These are phyloP conservation scores for Taiozyma sp. DNA, from an alignment of 1,139 yeast species.

Conservation along the genomic window DNA sequence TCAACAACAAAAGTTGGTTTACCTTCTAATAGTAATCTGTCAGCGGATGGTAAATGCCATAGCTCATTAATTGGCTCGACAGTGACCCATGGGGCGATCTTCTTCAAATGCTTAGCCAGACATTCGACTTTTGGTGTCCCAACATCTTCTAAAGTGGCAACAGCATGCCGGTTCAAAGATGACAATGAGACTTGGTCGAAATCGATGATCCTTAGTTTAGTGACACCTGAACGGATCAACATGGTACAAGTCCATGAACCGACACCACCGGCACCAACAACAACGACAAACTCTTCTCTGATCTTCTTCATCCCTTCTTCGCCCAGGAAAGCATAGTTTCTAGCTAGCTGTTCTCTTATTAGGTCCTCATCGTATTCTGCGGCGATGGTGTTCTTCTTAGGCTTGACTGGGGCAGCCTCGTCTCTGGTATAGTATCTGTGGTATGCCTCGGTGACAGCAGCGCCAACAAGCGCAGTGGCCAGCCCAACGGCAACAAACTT, in stretches of 20 bases:
- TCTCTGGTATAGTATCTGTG: constrained; percentile 26
- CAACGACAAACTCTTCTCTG: constrained; percentile 67
- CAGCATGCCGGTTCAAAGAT: constrained; percentile 89
- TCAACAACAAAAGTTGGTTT: constrained; percentile 76
- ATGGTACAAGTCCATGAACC: constrained; percentile 96
- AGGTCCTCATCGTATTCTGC: constrained; percentile 59
- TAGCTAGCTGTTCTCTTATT: constrained; percentile 83
- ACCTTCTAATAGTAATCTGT: constrained; percentile 48
- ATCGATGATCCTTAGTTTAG: constrained; percentile 72
- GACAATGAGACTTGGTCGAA: constrained; percentile 94
- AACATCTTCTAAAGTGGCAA: constrained; percentile 82
- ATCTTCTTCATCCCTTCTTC: constrained; percentile 77
- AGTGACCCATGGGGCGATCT: constrained; percentile 88
- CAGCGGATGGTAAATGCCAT: constrained; percentile 66
- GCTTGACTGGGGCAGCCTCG: background rate
- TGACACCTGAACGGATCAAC: constrained; percentile 87
- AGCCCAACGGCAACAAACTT: constrained; percentile 23
- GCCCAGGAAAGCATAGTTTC: constrained; percentile 89
- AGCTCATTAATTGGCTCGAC: constrained; percentile 73
- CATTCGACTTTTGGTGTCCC: constrained; percentile 87
- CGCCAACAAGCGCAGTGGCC: constrained; percentile 38
- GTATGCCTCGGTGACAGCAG: constrained; percentile 35
- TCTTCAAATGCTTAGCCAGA: constrained; percentile 52
- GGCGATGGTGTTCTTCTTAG: constrained; percentile 6
- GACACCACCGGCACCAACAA: constrained; percentile 98